Percentiles rank a stretch among this genome's conserved stretches.
Conservation (phyloP, 805 yeast species). For the Hanseniaspora jakobsenii region DNA sequence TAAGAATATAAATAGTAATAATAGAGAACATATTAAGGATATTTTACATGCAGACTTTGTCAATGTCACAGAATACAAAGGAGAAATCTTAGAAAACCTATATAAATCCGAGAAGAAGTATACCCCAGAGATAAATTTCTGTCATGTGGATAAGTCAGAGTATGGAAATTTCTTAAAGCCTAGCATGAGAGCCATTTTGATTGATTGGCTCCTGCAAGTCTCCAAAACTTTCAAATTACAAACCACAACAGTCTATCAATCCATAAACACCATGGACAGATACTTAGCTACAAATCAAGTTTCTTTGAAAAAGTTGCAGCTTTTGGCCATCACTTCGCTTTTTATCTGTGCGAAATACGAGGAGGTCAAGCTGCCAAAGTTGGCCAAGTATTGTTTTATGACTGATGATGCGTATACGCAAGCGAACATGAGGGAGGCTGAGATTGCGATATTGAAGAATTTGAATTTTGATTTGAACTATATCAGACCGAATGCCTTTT, state of each 20-base stretch:
- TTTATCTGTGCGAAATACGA: constrained; percentile 89
- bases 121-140: constrained; percentile 56
- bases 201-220: constrained; percentile 91
- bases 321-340: constrained; percentile 72
- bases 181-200: constrained; percentile 69
- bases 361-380: constrained; percentile 79
- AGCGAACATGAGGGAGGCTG: constrained; percentile 73
- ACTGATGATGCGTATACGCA: constrained; percentile 77
- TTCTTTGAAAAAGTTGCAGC: constrained; percentile 66
- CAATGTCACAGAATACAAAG: constrained; percentile 51
- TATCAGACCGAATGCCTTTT: constrained; percentile 81
- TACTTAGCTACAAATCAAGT: constrained; percentile 65
- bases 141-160: constrained; percentile 29
- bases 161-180: constrained; percentile 47
- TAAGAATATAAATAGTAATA: background rate
- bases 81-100: constrained; percentile 70
- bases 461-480: constrained; percentile 65
- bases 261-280: constrained; percentile 78
- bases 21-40: no score
- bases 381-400: constrained; percentile 72
- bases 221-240: constrained; percentile 70
- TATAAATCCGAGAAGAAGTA: constrained; percentile 56
- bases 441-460: constrained; percentile 60
- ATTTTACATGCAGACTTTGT: background rate
- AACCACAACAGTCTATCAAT: constrained; percentile 75